Conservation (phyloP, 2,329 filamentous ascomycete species). For the Monosporascus ibericus region DNA sequence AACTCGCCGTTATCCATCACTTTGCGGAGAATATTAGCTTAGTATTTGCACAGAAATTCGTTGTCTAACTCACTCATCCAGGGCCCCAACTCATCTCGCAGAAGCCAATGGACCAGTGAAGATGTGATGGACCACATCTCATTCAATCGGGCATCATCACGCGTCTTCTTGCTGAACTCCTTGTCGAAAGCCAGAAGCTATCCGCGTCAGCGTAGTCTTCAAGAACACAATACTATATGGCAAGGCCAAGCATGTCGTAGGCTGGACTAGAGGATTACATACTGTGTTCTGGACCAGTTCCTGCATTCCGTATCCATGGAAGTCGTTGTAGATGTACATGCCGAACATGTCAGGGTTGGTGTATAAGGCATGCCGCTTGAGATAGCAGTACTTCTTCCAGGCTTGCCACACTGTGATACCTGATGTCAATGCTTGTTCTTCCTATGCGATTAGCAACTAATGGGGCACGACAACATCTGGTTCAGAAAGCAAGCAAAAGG, state of each 20-base stretch:
- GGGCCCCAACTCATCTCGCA: conserved; percentile 7
- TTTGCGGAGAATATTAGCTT: conserved; percentile 1
- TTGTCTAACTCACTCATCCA: conserved; percentile 13
- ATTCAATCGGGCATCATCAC: conserved; percentile 11
- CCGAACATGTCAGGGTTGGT: conserved; percentile 21
- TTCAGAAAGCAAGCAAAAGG: too few species aligned
- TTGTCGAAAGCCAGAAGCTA: conserved; percentile 15
- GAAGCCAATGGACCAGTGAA: conserved; percentile 13
- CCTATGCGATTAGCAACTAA: too few species aligned
- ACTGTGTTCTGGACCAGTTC: conserved; percentile 24
- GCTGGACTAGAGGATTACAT: conserved; percentile 4
- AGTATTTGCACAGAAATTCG: neutral
- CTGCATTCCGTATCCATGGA: conserved; percentile 21
- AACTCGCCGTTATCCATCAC: conserved; percentile 8
- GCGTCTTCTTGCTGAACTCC: conserved; percentile 15
- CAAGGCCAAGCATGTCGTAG: neutral
- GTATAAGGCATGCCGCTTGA: conserved; percentile 11
- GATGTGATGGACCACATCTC: conserved; percentile 17
- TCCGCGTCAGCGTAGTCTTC: neutral
- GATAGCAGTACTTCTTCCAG: conserved; percentile 11
- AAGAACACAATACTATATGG: neutral
- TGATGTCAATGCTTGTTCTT: too few species aligned
- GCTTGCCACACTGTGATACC: conserved; percentile 9
- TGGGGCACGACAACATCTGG: too few species aligned
- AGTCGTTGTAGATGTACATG: conserved; percentile 26